phyloP scores from a whole-genome alignment of 129 eudicot genomes.

The Centella asiatica region DNA sequence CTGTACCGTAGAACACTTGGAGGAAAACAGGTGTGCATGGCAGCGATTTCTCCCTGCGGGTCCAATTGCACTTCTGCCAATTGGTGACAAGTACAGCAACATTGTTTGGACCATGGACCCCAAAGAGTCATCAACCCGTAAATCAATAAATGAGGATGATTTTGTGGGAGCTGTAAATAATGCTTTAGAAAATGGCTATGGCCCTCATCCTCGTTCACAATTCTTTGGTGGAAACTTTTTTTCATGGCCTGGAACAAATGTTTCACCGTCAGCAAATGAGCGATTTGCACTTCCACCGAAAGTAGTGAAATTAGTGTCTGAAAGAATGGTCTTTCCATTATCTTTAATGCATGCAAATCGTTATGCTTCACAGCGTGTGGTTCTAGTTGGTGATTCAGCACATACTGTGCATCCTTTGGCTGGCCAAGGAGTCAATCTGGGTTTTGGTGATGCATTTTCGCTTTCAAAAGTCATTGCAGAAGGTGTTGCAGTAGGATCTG shows the following conservation, averaged over 20 bases:
- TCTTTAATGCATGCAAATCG: conserved; percentile 73
- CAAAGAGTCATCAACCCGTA: conserved; percentile 58
- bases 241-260: conserved; percentile 41
- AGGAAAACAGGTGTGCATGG: conserved; percentile 69
- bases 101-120: conserved; percentile 98
- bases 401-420: conserved; percentile 99
- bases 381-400: conserved; percentile 86
- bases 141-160: conserved; percentile 55
- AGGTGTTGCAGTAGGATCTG: conserved; percentile 88
- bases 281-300: conserved; percentile 73
- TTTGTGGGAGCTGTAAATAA: conserved; percentile 63
- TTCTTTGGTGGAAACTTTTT: conserved; percentile 26
- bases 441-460: conserved; percentile 78
- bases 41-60: conserved; percentile 92
- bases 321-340: conserved; percentile 84
- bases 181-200: conserved; percentile 75
- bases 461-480: conserved; percentile 71
- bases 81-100: conserved; percentile 87
- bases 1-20: conserved; percentile 74
- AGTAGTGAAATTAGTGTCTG: conserved; percentile 53
- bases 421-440: conserved; percentile 99
- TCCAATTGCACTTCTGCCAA: conserved; percentile 92
- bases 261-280: conserved; percentile 42
- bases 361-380: conserved; percentile 60
- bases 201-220: conserved; percentile 68